Evolutionary conservation across 2,329 filamentous ascomycete genomes (phyloP), one percentile per base, ranked within the genome.

Genomic region (Bisporella sp.): DNA sequence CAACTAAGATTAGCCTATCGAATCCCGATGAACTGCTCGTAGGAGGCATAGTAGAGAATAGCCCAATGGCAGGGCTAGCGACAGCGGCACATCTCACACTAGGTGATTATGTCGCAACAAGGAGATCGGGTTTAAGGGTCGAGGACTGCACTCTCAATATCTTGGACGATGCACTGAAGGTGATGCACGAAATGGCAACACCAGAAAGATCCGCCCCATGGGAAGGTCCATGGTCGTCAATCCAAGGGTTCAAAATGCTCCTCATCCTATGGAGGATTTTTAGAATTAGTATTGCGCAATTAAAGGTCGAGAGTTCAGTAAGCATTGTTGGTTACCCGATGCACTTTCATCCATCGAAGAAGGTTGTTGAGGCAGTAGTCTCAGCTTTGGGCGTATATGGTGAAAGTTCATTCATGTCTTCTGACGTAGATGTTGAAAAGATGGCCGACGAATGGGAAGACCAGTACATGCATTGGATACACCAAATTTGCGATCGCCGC

Each of bases 21-120:
- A 64, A 61, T 13, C 66, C 66, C 0, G 66, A 68, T 39, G 58
- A 65, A 45, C 56, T 68, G 0, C 49, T 68, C 5, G 62, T 68
- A n/a, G 63, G 62, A 6, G 66, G 66, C 2, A 65, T 68, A 21
- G 64, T 68, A 6, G 65, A 68, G 9, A 64, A 59, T 31, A 66
- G 57, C 13, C 50, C 66, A 1, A 54, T 62, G 1, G 64, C 63
- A 6, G 64, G 64, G 1, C 52, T 67, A n/a, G 65, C 65, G 41
- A 58, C 64, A 6, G 57, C 63, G 1, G 65, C 61, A 2, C 65
- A 67, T 43, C 52, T 66, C 8, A 62, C 58, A 0, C 44, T 61
- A 31, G 64, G 61, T 2, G 55, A 55, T 5, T 59, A 64, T 41
- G 52, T 63, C 2, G 59, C 62, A 5, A 54, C 59, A 6, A 54